phyloP scores from a whole-genome alignment of 2,329 filamentous ascomycete species.

The Byssothecium circinans region DNA sequence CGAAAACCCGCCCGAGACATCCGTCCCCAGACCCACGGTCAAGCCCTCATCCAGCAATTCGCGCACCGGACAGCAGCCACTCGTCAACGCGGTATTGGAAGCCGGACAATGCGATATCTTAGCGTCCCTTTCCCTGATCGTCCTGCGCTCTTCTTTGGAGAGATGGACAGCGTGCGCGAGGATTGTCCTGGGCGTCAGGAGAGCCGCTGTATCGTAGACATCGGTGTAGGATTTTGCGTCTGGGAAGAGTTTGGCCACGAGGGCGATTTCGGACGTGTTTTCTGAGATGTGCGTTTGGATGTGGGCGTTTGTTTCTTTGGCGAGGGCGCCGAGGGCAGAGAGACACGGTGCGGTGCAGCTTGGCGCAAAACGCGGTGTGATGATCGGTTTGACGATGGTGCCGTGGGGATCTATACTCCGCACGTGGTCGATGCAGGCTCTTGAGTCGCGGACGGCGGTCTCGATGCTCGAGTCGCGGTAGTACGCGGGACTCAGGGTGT shows the following conservation, averaged over 20 bases:
- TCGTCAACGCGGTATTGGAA: conserved; percentile 80
- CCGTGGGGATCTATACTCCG: conserved; percentile 64
- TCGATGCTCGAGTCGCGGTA: conserved; percentile 74
- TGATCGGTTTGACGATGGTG: conserved; percentile 71
- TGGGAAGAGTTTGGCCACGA: conserved; percentile 73
- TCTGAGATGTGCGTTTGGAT: conserved; percentile 91
- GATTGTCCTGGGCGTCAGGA: conserved; percentile 74
- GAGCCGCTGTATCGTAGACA: conserved; percentile 73
- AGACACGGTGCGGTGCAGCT: conserved; percentile 61
- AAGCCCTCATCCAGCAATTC: conserved; percentile 73
- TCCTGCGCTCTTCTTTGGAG: conserved; percentile 62
- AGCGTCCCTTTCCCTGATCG: conserved; percentile 63
- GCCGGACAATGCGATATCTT: conserved; percentile 86
- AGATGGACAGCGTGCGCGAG: conserved; percentile 86
- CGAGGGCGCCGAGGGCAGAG: conserved; percentile 64
- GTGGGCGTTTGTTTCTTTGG: conserved; percentile 63
- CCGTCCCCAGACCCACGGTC: conserved; percentile 83
- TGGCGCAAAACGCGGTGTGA: conserved; percentile 70
- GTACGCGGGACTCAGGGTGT: conserved; percentile 69
- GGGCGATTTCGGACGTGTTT: conserved; percentile 70
- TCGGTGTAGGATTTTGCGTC: conserved; percentile 65
- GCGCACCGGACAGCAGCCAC: conserved; percentile 75
- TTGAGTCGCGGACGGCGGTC: conserved; percentile 57
- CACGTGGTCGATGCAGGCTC: conserved; percentile 60
- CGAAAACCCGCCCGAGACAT: conserved; percentile 86